These are phyloP conservation scores for Moesziomyces sp. DNA, from an alignment of 1,284 basidiomycete species.

Conservation along the genomic window DNA sequence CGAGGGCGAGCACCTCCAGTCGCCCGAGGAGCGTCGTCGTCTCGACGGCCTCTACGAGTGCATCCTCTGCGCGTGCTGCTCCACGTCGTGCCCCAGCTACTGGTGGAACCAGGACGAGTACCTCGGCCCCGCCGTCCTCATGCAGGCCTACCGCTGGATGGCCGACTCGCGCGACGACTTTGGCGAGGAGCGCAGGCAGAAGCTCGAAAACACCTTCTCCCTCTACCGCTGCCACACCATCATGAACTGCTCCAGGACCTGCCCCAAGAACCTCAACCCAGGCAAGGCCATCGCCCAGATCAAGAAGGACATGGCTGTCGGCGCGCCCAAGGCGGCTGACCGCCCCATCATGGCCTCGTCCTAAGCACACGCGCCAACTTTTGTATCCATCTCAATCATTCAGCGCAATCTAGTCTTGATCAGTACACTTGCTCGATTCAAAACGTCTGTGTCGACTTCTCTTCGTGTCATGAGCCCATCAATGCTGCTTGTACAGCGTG, in stretches of 20 bases:
- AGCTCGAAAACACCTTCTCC: slow-evolving; percentile 93
- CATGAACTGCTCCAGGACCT: slow-evolving; percentile 94
- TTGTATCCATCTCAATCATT: neutral
- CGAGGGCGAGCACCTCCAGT: slow-evolving; percentile 84
- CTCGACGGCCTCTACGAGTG: slow-evolving; percentile 95
- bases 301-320: slow-evolving; percentile 67
- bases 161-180: slow-evolving; percentile 92
- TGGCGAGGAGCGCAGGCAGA: slow-evolving; percentile 84
- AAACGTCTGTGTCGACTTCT: too few species aligned
- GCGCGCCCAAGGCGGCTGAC: slow-evolving; percentile 52
- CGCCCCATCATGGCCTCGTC: slow-evolving; percentile 61
- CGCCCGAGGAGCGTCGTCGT: slow-evolving; percentile 89
- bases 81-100: slow-evolving; percentile 88
- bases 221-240: slow-evolving; percentile 84
- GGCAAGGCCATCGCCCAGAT: slow-evolving; percentile 66
- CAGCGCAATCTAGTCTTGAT: neutral
- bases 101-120: slow-evolving; percentile 99
- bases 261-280: slow-evolving; percentile 91
- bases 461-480: neutral
- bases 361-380: slow-evolving; percentile 5
- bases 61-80: slow-evolving; percentile 76
- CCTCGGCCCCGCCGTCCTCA: slow-evolving; percentile 93
- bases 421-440: slow-evolving; percentile 1
- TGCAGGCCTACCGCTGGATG: slow-evolving; percentile 89
- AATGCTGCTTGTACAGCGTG: slow-evolving; percentile 36